phyloP scores from a whole-genome alignment of 345 rosid species.

The Punica granatum region DNA sequence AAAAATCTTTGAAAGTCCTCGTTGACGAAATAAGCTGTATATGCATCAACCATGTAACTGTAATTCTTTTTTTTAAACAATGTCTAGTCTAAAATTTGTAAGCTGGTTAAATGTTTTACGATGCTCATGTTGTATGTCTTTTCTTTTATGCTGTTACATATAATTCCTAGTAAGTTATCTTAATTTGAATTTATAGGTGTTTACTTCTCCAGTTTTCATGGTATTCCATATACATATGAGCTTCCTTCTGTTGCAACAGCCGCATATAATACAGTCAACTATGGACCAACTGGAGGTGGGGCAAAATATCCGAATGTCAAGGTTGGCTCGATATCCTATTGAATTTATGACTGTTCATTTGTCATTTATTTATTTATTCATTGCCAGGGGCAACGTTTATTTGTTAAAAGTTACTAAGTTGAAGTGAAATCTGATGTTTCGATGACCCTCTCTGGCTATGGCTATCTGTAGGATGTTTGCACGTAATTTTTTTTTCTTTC shows the following conservation, averaged over 20 bases:
- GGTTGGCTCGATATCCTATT: constrained; percentile 39
- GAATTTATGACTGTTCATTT: not conserved
- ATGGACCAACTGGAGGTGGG: constrained; percentile 66
- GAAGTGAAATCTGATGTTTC: too few relatives aligned
- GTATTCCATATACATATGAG: constrained; percentile 52
- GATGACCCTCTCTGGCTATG: too few relatives aligned
- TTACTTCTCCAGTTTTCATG: constrained; percentile 66
- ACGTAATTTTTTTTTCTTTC: too few relatives aligned
- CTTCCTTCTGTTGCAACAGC: constrained; percentile 79
- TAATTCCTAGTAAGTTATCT: constrained; percentile 32
- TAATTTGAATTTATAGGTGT: constrained; percentile 56
- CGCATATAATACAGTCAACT: constrained; percentile 52
- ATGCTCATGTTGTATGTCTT: not conserved
- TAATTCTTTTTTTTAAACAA: not conserved
- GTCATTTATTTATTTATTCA: not conserved
- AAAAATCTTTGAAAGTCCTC: not conserved
- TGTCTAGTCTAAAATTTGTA: not conserved
- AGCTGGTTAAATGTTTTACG: not conserved
- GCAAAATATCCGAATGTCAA: constrained; percentile 75
- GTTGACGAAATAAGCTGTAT: not conserved
- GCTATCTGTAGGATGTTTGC: too few relatives aligned
- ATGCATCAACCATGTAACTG: not conserved
- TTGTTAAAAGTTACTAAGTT: too few relatives aligned
- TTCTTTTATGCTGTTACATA: constrained; percentile 5
- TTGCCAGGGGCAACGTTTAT: too few relatives aligned